These are phyloP conservation scores for Globisporangium irregulare DNA, from an alignment of 352 stramenopile genomes.

Conservation along the genomic window DNA sequence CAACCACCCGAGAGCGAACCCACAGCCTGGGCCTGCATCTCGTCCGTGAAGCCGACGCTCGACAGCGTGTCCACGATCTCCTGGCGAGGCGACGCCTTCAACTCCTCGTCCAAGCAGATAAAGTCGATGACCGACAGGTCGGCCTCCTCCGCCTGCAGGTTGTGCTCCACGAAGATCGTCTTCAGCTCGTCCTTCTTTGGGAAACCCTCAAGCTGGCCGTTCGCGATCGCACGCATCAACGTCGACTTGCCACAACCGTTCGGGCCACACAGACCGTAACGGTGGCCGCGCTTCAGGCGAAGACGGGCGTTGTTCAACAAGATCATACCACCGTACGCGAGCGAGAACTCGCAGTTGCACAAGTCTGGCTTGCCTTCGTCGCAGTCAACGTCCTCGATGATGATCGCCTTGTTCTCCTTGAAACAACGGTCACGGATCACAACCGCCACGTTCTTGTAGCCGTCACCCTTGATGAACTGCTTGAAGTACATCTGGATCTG, in stretches of 20 bases:
- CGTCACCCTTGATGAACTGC: constrained; percentile 61
- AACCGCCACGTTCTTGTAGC: constrained; percentile 62
- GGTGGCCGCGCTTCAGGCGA: constrained; percentile 88
- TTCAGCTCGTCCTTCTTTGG: constrained; percentile 92
- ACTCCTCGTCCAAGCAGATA: constrained; percentile 85
- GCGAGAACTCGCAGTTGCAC: constrained; percentile 99
- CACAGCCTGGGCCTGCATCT: constrained; percentile 92
- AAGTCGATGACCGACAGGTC: constrained; percentile 84
- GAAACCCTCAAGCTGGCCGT: constrained; percentile 96
- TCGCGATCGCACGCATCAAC: constrained; percentile 95
- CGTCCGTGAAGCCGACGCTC: constrained; percentile 91
- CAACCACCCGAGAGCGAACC: constrained; percentile 94
- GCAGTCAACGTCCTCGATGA: constrained; percentile 95
- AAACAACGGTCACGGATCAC: constrained; percentile 84
- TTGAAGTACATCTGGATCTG: constrained; percentile 90
- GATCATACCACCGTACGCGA: constrained; percentile 94
- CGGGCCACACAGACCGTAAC: constrained; percentile 94
- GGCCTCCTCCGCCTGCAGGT: constrained; percentile 91
- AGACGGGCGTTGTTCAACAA: constrained; percentile 91
- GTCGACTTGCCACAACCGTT: constrained; percentile 95
- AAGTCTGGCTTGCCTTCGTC: constrained; percentile 97
- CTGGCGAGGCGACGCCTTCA: constrained; percentile 86
- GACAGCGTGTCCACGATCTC: constrained; percentile 91
- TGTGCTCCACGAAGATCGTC: constrained; percentile 97
- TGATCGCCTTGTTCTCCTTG: constrained; percentile 90